Evolutionary conservation across 2,329 filamentous ascomycete species (phyloP).

Genomic region (Penicillium thymicola): DNA sequence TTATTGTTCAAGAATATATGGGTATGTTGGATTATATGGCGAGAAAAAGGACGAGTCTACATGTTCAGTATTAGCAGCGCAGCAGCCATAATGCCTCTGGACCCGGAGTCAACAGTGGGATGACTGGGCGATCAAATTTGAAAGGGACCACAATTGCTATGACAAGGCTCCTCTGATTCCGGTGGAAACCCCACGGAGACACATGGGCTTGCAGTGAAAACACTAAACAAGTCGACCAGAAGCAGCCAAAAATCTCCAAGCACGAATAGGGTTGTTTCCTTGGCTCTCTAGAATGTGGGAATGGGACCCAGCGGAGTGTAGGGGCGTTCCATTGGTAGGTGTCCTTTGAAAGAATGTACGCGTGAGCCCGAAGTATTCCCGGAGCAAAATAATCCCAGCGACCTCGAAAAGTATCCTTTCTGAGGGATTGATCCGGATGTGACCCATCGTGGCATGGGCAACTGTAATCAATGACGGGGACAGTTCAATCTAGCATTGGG

Average conservation of each 20-base stretch:
- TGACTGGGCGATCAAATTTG: background rate
- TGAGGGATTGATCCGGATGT: background rate
- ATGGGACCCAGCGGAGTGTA: background rate
- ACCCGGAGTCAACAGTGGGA: background rate
- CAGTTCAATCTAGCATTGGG: constrained; percentile 1
- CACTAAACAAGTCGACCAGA: background rate
- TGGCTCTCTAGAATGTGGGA: constrained; percentile 3
- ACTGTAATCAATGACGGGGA: constrained; percentile 14
- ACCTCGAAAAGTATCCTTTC: background rate
- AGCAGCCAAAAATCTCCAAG: background rate
- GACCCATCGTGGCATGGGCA: background rate
- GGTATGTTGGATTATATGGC: background rate
- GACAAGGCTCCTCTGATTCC: background rate
- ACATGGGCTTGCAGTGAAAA: background rate
- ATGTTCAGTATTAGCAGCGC: background rate
- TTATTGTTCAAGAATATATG: background rate
- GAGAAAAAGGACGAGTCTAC: background rate
- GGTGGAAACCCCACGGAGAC: background rate
- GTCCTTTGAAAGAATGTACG: constrained; percentile 1
- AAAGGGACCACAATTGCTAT: background rate
- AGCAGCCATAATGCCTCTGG: background rate
- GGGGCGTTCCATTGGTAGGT: background rate
- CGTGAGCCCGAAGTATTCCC: background rate
- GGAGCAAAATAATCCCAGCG: background rate
- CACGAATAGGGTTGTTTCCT: background rate